Conservation (phyloP, 371 early-diverging fungal species). For the Lichtheimia corymbifera region DNA sequence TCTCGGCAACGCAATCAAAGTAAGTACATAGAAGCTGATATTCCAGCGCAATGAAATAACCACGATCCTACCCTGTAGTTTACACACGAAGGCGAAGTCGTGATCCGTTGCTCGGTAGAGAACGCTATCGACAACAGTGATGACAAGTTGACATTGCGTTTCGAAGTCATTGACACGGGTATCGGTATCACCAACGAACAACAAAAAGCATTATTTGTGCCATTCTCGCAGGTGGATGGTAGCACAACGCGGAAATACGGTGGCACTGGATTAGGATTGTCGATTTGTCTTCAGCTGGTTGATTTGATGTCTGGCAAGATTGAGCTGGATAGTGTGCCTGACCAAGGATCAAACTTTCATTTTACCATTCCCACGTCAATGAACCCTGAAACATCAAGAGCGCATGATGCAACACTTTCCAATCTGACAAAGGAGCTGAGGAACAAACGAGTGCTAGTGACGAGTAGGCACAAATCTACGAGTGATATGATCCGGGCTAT, state of each 20-base stretch:
- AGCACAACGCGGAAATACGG: slow-evolving; percentile 66
- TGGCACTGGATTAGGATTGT: slow-evolving; percentile 65
- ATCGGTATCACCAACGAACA: slow-evolving; percentile 60
- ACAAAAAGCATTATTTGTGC: slow-evolving; percentile 56
- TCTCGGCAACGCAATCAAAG: slow-evolving; percentile 44
- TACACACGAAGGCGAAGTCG: slow-evolving; percentile 59
- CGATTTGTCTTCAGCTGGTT: slow-evolving; percentile 58
- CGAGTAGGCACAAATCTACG: slow-evolving; percentile 25
- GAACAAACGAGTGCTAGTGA: slow-evolving; percentile 33
- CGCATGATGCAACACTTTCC: slow-evolving; percentile 14
- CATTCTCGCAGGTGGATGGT: slow-evolving; percentile 61
- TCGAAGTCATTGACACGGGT: slow-evolving; percentile 53
- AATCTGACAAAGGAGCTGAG: slow-evolving; percentile 20
- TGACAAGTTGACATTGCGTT: slow-evolving; percentile 22
- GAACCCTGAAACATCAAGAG: slow-evolving; percentile 25
- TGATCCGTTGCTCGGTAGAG: slow-evolving; percentile 39
- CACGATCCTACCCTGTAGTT: slow-evolving; percentile 27
- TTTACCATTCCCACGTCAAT: slow-evolving; percentile 43
- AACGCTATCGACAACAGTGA: slow-evolving; percentile 4
- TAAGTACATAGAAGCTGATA: background rate
- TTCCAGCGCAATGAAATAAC: background rate
- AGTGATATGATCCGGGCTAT: slow-evolving; percentile 32
- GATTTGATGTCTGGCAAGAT: slow-evolving; percentile 60
- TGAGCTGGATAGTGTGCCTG: slow-evolving; percentile 51
- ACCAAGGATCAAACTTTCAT: slow-evolving; percentile 56